Evolutionary conservation across 2,329 filamentous ascomycete species (phyloP), one percentile per base, ranked within the genome.

Genomic region (Stachybotrys chlorohalonatus): DNA sequence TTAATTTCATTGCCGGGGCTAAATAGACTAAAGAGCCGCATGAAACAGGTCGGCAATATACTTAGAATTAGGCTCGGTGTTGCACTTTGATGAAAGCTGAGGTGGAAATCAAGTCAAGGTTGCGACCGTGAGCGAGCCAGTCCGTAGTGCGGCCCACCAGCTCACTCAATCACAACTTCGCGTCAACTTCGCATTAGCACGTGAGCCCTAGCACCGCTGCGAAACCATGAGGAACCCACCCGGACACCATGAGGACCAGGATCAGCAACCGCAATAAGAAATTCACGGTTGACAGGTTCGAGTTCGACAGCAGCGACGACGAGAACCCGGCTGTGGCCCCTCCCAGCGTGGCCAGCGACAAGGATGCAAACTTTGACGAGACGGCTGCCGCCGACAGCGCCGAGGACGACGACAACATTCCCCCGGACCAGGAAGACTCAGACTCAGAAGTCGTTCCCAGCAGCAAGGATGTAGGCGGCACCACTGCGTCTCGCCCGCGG

Each of bases 221-320:
- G 36, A 13, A 42, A 42, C 36, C 13, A 42, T 9, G 36, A 39
- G 11, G 7, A 39, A 39, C 7, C 36, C 36, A 15, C 7, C 46
- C 7, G 47, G 30, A 13, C 59, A 62, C 49, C 36, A 73, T 72
- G 70, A 67, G 66, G 59, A 70, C 70, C n/a, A 66, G 71, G 52
- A 66, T 54, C 51, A 68, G 70, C 16, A 72, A 71, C 58, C 69
- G 67, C 49, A 61, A 61, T 31, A 72, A 71, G 53, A 62, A 65
- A 45, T 72, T 64, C 53, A 64, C 64, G 1, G 55, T 65, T 55
- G 60, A 70, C 47, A 66, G 66, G 31, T 71, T 71, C 60, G 66
- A 68, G 49, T 71, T 71, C 47, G 68, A 69, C 15, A 64, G 62
- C 16, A 65, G 64, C 5, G 69, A 67, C 30, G 69, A 69, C 32